A percentile compares a stretch with the other conserved stretches of the same genome.
Evolutionary conservation across 495 filamentous ascomycete species (phyloP).

Genomic region (Neurospora sublineolata): DNA sequence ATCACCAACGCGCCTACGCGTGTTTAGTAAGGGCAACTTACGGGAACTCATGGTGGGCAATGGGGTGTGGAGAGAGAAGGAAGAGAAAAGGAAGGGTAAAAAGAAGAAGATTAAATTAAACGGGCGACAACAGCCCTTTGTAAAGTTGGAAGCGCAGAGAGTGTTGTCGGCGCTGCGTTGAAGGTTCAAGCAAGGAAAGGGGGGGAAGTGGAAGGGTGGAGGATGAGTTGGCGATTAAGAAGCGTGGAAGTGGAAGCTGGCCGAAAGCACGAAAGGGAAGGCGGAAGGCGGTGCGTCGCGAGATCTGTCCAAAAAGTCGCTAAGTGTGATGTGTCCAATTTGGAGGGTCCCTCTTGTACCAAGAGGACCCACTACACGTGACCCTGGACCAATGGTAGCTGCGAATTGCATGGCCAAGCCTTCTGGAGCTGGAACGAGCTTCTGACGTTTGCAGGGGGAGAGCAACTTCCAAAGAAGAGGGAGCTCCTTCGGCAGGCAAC

Average conservation of each 20-base stretch:
- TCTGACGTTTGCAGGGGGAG: neutral
- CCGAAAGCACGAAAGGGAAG: conserved; percentile 18
- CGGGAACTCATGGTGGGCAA: conserved; percentile 46
- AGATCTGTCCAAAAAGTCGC: conserved; percentile 40
- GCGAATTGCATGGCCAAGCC: neutral
- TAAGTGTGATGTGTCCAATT: conserved; percentile 41
- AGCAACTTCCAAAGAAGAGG: neutral
- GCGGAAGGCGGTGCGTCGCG: conserved; percentile 23
- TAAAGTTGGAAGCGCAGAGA: conserved; percentile 14
- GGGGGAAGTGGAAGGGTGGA: conserved; percentile 4
- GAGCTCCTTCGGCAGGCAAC: neutral
- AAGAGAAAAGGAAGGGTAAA: conserved; percentile 14
- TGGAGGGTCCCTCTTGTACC: conserved; percentile 8
- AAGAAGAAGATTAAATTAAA: conserved; percentile 31
- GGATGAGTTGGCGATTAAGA: conserved; percentile 2
- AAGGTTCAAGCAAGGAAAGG: conserved; percentile 17
- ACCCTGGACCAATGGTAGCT: neutral
- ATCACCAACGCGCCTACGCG: conserved; percentile 21
- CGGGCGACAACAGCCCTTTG: conserved; percentile 29
- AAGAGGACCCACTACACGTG: conserved; percentile 29
- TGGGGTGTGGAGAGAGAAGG: conserved; percentile 11
- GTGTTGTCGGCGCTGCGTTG: conserved; percentile 30
- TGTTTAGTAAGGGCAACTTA: conserved; percentile 33
- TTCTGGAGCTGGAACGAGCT: neutral
- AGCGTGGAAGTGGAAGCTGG: conserved; percentile 9